Evolutionary conservation across 306 rosid genomes (phyloP).

Genomic region (Castanea crenata): DNA sequence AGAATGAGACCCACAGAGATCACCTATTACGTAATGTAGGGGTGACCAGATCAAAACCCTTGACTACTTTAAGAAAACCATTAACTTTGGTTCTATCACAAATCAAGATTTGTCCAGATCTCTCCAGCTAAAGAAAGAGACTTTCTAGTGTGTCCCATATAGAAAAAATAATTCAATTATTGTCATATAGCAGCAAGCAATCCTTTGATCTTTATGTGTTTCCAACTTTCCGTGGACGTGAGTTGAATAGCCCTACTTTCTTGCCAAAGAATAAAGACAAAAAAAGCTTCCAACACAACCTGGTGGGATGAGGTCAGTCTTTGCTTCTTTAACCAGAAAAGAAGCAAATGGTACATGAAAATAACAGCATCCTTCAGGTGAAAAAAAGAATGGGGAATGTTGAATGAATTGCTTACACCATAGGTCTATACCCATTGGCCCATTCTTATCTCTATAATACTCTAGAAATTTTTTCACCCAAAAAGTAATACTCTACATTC

Average conservation of each 20-base stretch:
- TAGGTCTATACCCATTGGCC: too few species aligned
- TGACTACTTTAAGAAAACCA: background rate
- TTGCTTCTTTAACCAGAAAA: background rate
- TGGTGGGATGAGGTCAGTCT: conserved; percentile 13
- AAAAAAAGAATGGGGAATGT: background rate
- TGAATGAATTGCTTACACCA: background rate
- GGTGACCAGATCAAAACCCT: background rate
- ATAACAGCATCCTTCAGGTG: background rate
- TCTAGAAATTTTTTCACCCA: too few species aligned
- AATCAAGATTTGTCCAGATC: background rate
- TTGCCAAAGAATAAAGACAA: background rate
- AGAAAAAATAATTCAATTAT: too few species aligned
- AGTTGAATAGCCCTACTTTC: background rate
- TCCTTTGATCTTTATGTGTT: background rate
- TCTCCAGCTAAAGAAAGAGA: background rate
- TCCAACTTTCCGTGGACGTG: background rate
- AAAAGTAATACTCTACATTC: too few species aligned
- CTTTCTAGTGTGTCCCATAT: background rate
- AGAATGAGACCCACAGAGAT: background rate
- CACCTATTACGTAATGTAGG: conserved; percentile 10
- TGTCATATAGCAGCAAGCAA: too few species aligned
- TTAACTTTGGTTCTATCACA: background rate
- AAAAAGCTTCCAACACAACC: conserved; percentile 4
- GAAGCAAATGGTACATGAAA: background rate
- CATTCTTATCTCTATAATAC: too few species aligned